A percentile compares a stretch with the other conserved stretches of the same genome.
Conservation (phyloP, 1,139 yeast species). For the Hyphopichia burtonii region DNA sequence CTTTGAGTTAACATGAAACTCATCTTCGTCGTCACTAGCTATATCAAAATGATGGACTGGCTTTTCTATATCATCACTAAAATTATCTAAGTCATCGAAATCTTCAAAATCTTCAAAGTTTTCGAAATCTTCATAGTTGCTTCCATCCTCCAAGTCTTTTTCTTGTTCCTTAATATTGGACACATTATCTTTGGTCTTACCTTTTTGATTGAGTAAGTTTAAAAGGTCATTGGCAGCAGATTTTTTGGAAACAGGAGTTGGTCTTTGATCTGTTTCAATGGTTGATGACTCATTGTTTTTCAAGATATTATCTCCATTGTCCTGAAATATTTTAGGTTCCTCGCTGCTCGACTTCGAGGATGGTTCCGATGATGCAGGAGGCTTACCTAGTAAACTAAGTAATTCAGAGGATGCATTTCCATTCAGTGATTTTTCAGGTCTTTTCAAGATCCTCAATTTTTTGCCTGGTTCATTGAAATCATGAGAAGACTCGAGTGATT, state of each 20-base stretch:
- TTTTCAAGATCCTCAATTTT: conserved; percentile 32
- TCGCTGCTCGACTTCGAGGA: not conserved
- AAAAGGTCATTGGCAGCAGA: conserved; percentile 9
- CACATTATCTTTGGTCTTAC: not conserved
- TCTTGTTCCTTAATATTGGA: not conserved
- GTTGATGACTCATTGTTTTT: conserved; percentile 8
- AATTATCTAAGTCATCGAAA: conserved; percentile 19
- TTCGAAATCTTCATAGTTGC: conserved; percentile 27
- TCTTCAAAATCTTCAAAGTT: conserved; percentile 39
- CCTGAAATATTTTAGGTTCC: not conserved
- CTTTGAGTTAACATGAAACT: not conserved
- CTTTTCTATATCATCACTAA: conserved; percentile 6
- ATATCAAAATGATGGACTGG: conserved; percentile 25
- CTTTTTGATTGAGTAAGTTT: conserved; percentile 7
- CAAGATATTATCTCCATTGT: conserved; percentile 20
- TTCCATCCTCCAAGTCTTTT: conserved; percentile 8
- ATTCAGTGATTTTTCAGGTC: conserved; percentile 16
- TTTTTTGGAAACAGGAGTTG: not conserved
- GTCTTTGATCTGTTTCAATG: not conserved
- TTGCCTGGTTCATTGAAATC: conserved; percentile 19
- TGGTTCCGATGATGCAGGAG: conserved; percentile 4
- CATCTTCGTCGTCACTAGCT: conserved; percentile 35
- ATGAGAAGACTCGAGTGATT: conserved; percentile 14
- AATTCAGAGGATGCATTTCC: conserved; percentile 15
- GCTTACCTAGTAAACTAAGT: conserved; percentile 20